phyloP scores from a whole-genome alignment of 2,329 filamentous ascomycete species.

The Alternaria rosae region DNA sequence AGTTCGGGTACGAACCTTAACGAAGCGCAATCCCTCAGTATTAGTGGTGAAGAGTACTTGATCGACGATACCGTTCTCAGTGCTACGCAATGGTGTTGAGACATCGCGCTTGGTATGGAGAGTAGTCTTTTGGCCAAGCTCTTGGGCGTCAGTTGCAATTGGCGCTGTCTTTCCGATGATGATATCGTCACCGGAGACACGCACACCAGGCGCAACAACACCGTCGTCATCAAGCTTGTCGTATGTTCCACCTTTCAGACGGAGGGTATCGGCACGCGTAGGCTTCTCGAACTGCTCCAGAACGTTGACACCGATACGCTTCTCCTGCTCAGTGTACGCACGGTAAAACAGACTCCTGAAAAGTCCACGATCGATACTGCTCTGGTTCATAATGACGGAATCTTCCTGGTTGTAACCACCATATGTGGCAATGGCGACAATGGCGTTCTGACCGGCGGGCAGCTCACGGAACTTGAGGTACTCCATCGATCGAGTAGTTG shows the following conservation, averaged over 20 bases:
- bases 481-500: slow-evolving; percentile 97
- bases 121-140: slow-evolving; percentile 89
- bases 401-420: slow-evolving; percentile 99
- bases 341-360: slow-evolving; percentile 99
- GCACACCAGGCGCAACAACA: slow-evolving; percentile 89
- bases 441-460: slow-evolving; percentile 96
- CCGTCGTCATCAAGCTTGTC: slow-evolving; percentile 98
- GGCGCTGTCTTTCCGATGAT: slow-evolving; percentile 99
- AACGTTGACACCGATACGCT: slow-evolving; percentile 90
- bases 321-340: slow-evolving; percentile 96
- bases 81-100: slow-evolving; percentile 91
- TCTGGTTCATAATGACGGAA: slow-evolving; percentile 99
- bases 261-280: slow-evolving; percentile 83
- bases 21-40: slow-evolving; percentile 90
- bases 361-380: slow-evolving; percentile 94
- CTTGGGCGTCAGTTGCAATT: slow-evolving; percentile 89
- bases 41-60: slow-evolving; percentile 94
- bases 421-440: slow-evolving; percentile 96
- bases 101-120: slow-evolving; percentile 93
- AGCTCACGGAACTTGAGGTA: slow-evolving; percentile 98
- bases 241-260: slow-evolving; percentile 93
- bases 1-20: slow-evolving; percentile 96
- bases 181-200: slow-evolving; percentile 96
- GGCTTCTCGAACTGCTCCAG: slow-evolving; percentile 97
- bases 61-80: slow-evolving; percentile 96